Base-by-base conservation (phyloP, 2,329 filamentous ascomycete genomes). In the Aspergillus floridensis region DNA sequence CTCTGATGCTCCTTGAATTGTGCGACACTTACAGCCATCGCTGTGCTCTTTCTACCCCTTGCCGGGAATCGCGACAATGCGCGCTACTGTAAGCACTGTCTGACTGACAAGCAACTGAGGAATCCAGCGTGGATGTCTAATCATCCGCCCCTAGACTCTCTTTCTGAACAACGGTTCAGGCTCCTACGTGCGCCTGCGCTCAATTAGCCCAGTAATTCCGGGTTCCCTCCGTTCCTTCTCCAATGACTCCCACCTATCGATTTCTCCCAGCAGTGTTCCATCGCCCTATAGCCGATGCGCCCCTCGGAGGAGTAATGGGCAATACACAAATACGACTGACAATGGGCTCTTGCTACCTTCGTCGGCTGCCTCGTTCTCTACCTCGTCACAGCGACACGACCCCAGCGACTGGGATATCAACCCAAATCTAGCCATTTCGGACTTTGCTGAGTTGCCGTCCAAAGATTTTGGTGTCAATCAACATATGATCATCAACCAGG, bases 401-500 rank as follows among this genome's bases (percentile, higher is more conserved):
- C 69, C 78, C 16, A 54, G 60, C n/a, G 86, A 88, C 68, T 93
- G 90, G 91, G 90, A 95, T 69, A 86, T 91, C 58, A 86, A 90
- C 65, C 85, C 87, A 14, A 84, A 91, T 65, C 85, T 87, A 61
- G 82, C 86, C 63, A 90, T 93, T 68, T 86, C 86, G 52, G 84
- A 86, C 62, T 93, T 93, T 78, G 86, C 87, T 31, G 84, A 93
- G 70, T 82, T 95, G 22, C 91, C 91, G 2, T 88, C 89, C 65
- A 84, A 84, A 62, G 88, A 90, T 67, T 98, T 98, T 68, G 95
- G 95, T 16, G 88, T 93, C 68, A 99, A 99, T 68, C 95, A 99
- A 76, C 91, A 98, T 77, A 96, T 98, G 82, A 83, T 92, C 61
- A 96, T 98, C 72, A 96, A 98, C 72, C 88, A 92, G 72, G 93